These are phyloP conservation scores for Alternaria gansuensis DNA, from an alignment of 2,329 filamentous ascomycete genomes.

Conservation along the genomic window DNA sequence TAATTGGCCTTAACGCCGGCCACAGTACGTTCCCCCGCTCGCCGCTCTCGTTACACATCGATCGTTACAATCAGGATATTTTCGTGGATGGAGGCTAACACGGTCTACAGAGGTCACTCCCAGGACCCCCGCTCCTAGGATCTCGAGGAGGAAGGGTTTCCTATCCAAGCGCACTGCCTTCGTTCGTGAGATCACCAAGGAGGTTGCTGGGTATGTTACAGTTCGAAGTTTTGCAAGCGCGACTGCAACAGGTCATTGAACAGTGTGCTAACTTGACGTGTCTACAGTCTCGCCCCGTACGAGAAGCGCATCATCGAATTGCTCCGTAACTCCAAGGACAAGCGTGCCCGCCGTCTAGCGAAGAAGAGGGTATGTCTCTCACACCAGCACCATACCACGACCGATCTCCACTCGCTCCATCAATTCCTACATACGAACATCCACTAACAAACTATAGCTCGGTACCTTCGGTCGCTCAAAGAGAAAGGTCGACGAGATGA, in stretches of 20 bases:
- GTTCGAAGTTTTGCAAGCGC: slow-evolving; percentile 9
- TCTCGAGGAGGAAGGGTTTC: slow-evolving; percentile 86
- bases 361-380: slow-evolving; percentile 88
- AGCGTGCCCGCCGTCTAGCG: slow-evolving; percentile 97
- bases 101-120: slow-evolving; percentile 60
- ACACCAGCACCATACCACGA: slow-evolving; percentile 6
- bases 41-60: slow-evolving; percentile 26
- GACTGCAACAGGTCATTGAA: slow-evolving; percentile 6
- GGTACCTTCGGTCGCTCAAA: slow-evolving; percentile 98
- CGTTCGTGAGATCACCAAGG: slow-evolving; percentile 96
- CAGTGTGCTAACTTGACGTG: slow-evolving; percentile 20
- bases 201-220: slow-evolving; percentile 85
- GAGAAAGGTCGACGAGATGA: slow-evolving; percentile 99
- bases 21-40: slow-evolving; percentile 65
- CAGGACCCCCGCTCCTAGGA: slow-evolving; percentile 59
- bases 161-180: slow-evolving; percentile 97
- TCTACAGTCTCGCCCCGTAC: slow-evolving; percentile 57
- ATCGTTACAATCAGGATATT: slow-evolving; percentile 21
- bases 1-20: slow-evolving; percentile 70
- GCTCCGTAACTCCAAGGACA: slow-evolving; percentile 98
- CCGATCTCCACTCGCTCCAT: slow-evolving; percentile 9
- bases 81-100: slow-evolving; percentile 36
- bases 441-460: slow-evolving; percentile 67
- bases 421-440: slow-evolving; percentile 12
- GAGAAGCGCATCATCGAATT: slow-evolving; percentile 99